Evolutionary conservation across 2,329 filamentous ascomycete genomes (phyloP).

Genomic region (Hysterium pulicare): DNA sequence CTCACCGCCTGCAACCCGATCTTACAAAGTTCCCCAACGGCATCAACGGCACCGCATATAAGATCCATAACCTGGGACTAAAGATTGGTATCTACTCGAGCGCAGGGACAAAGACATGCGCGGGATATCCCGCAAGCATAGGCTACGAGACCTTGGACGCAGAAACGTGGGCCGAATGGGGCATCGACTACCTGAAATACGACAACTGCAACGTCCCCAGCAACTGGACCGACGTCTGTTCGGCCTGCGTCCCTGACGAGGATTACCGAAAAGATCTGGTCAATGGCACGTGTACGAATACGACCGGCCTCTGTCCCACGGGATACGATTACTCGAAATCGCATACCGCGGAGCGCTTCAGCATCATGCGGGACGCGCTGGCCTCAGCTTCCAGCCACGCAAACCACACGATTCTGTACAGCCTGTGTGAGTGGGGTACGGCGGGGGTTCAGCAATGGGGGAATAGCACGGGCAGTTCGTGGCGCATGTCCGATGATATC

Average conservation of each 20-base stretch:
- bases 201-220: conserved; percentile 38
- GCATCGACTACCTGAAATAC: conserved; percentile 36
- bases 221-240: conserved; percentile 40
- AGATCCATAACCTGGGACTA: conserved; percentile 55
- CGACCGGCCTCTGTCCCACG: conserved; percentile 38
- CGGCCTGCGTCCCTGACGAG: conserved; percentile 41
- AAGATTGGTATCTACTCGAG: conserved; percentile 64
- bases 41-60: conserved; percentile 52
- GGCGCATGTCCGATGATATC: conserved; percentile 30
- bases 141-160: conserved; percentile 58
- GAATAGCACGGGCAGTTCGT: conserved; percentile 31
- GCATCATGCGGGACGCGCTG: conserved; percentile 53
- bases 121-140: conserved; percentile 55
- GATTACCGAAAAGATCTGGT: conserved; percentile 28
- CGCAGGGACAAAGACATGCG: conserved; percentile 53
- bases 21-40: conserved; percentile 55
- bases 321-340: conserved; percentile 52
- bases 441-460: conserved; percentile 31
- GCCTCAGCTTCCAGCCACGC: too few species aligned
- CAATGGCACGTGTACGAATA: conserved; percentile 41
- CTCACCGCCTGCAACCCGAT: conserved; percentile 35
- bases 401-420: conserved; percentile 31
- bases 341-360: conserved; percentile 48
- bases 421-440: conserved; percentile 34
- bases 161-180: conserved; percentile 47